phyloP scores from a whole-genome alignment of 1,284 basidiomycete species.

The Peniophora sp. region DNA sequence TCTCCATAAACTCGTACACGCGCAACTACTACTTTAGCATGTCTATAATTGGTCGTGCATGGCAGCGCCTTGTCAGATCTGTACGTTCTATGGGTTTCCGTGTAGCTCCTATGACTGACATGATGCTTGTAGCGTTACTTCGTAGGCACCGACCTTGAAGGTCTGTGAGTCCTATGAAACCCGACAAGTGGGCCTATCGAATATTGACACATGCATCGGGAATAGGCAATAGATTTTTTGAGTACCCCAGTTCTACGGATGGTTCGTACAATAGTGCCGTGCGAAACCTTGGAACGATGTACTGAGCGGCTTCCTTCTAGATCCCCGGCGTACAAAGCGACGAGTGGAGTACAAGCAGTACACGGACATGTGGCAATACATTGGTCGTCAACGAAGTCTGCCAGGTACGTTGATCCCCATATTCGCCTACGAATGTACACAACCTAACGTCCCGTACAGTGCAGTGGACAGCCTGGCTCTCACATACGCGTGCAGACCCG shows the following conservation, averaged over 20 bases:
- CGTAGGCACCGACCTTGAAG: conserved; percentile 10
- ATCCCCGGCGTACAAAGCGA: conserved; percentile 10
- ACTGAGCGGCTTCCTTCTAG: neutral
- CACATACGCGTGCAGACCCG: conserved; percentile 17
- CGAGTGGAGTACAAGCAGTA: conserved; percentile 13
- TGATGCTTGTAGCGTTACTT: conserved; percentile 5
- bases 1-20: no score
- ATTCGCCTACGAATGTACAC: neutral
- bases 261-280: conserved; percentile 8
- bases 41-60: conserved; percentile 3
- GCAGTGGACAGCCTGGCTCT: conserved; percentile 21
- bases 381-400: conserved; percentile 6
- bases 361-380: conserved; percentile 11
- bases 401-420: conserved; percentile 8
- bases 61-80: neutral
- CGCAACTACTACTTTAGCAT: no score
- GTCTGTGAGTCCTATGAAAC: neutral
- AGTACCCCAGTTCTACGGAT: conserved; percentile 10
- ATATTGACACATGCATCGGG: neutral
- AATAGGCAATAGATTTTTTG: conserved; percentile 15
- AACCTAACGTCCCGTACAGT: conserved; percentile 11
- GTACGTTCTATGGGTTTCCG: no score
- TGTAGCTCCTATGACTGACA: neutral
- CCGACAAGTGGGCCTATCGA: neutral
- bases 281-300: neutral